Evolutionary conservation across 1,284 basidiomycete species (phyloP).

Genomic region (Kalmanozyma brasiliensis): DNA sequence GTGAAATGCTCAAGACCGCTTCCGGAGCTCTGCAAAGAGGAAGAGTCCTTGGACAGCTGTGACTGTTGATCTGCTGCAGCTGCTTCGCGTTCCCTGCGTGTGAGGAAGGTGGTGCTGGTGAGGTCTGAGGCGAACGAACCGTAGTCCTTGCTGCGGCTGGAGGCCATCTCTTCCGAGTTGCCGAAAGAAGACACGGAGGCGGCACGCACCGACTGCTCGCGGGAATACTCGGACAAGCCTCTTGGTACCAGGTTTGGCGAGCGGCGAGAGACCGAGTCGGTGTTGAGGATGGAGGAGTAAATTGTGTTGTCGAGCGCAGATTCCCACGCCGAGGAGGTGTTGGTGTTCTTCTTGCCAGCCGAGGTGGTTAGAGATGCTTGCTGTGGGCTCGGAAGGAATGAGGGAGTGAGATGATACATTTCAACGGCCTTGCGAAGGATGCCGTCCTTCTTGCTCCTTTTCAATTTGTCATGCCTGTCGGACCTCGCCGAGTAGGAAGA

Average conservation of each 20-base stretch:
- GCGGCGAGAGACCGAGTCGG: slow-evolving; percentile 26
- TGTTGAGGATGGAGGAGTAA: slow-evolving; percentile 49
- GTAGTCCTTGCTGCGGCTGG: slow-evolving; percentile 22
- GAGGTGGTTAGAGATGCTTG: slow-evolving; percentile 13
- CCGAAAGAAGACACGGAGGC: slow-evolving; percentile 41
- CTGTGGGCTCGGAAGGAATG: slow-evolving; percentile 57
- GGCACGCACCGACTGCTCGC: slow-evolving; percentile 37
- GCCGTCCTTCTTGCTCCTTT: slow-evolving; percentile 43
- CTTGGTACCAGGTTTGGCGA: slow-evolving; percentile 40
- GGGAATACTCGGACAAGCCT: slow-evolving; percentile 32
- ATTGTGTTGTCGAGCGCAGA: slow-evolving; percentile 40
- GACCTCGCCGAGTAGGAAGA: slow-evolving; percentile 13
- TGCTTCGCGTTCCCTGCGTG: slow-evolving; percentile 41
- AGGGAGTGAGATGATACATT: slow-evolving; percentile 63
- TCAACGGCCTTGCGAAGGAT: slow-evolving; percentile 60
- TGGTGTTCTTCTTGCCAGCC: slow-evolving; percentile 7
- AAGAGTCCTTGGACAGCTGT: not conserved
- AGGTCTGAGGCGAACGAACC: slow-evolving; percentile 38
- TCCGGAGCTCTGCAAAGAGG: slow-evolving; percentile 11
- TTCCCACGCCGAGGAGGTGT: slow-evolving; percentile 22
- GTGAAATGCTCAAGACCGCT: slow-evolving; percentile 37
- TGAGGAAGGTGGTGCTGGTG: slow-evolving; percentile 45
- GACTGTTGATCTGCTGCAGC: slow-evolving; percentile 25
- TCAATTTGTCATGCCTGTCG: slow-evolving; percentile 27
- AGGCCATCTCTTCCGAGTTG: slow-evolving; percentile 27